Evolutionary conservation across 2,329 filamentous ascomycete genomes (phyloP), one percentile per base, ranked within the genome.

Genomic region (Cladosporium sp.): DNA sequence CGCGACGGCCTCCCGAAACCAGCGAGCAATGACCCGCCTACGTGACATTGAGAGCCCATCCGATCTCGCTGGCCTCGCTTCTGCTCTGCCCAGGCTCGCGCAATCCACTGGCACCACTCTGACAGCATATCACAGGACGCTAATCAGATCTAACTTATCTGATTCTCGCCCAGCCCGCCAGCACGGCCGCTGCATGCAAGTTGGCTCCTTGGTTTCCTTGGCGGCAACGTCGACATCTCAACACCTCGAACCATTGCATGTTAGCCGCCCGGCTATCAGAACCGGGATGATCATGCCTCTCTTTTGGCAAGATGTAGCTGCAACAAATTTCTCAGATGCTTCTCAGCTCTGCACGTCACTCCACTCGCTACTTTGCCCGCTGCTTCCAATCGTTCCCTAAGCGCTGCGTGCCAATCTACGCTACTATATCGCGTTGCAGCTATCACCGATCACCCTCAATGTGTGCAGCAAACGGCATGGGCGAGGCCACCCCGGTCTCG

Each of bases 101-200:
- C 60, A 63, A 60, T 53, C 48, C 60, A 63, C 49, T 39, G 21
- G 60, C 34, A 39, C 49, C 60, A 30, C 30, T 48, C 25, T 56
- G 48, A 53, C 46, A 53, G 48, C 58, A 59, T 59, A 25, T 32
- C 57, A 59, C 21, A 53, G 32, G 32, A 63, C 60, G 60, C 60
- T 63, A 63, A 63, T 63, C 60, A 56, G 60, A 63, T 63, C 60
- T 54, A 54, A 46, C 30, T 63, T 56, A 63, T 54, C 49, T 54
- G 49, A 63, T 63, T 63, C 49, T 63, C 49, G 60, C 60, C 60
- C 60, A 63, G 60, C 49, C 49, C 49, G 49, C 60, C 60, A 63
- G 49, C 60, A 56, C 59, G 48, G 59, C 32, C 59, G 46, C 39
- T 34, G 28, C 16, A 46, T 51, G 58, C 46, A 46, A 61, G 49